phyloP scores from a whole-genome alignment of 1,139 yeast genomes.

The Scheffersomyces titani region DNA sequence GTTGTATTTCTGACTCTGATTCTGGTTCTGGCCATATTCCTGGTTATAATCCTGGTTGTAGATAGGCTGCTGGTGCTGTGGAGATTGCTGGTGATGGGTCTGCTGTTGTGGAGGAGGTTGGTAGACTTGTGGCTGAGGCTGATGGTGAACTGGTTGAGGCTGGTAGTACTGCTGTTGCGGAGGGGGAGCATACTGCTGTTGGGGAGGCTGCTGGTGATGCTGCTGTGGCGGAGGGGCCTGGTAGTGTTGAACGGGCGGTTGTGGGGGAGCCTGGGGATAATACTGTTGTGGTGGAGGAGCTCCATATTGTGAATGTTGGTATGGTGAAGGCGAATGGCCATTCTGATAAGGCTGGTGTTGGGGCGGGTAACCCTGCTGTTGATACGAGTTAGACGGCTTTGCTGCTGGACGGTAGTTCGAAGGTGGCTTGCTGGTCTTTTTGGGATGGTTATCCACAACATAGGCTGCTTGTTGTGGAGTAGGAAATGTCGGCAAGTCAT shows the following conservation, averaged over 20 bases:
- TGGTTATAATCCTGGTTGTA: slow-evolving; percentile 1
- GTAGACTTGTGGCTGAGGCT: slow-evolving; percentile 9
- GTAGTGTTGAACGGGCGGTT: slow-evolving; percentile 12
- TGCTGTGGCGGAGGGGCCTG: slow-evolving; percentile 17
- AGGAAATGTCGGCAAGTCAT: slow-evolving; percentile 50
- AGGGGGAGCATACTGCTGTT: slow-evolving; percentile 11
- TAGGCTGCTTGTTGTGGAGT: slow-evolving; percentile 51
- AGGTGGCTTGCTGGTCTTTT: not conserved
- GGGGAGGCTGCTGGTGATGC: slow-evolving; percentile 15
- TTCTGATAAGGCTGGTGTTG: slow-evolving; percentile 3
- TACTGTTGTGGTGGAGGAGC: slow-evolving; percentile 16
- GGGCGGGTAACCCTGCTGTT: slow-evolving; percentile 14
- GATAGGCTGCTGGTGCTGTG: slow-evolving; percentile 8
- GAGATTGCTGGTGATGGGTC: slow-evolving; percentile 12
- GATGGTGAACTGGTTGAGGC: slow-evolving; percentile 7
- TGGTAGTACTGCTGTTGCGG: slow-evolving; percentile 7
- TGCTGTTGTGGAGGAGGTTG: slow-evolving; percentile 12
- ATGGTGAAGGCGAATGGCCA: slow-evolving; percentile 13
- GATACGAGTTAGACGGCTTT: slow-evolving; percentile 14
- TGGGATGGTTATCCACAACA: slow-evolving; percentile 16
- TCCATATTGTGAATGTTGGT: slow-evolving; percentile 13
- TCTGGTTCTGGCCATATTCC: not conserved
- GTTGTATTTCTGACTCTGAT: slow-evolving; percentile 3
- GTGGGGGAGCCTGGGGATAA: slow-evolving; percentile 15
- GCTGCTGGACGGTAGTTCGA: not conserved